Percentiles rank a stretch among this genome's conserved stretches.
These are phyloP conservation scores for Ocimum tenuiflorum DNA, from an alignment of 257 asterid species.

Conservation along the genomic window DNA sequence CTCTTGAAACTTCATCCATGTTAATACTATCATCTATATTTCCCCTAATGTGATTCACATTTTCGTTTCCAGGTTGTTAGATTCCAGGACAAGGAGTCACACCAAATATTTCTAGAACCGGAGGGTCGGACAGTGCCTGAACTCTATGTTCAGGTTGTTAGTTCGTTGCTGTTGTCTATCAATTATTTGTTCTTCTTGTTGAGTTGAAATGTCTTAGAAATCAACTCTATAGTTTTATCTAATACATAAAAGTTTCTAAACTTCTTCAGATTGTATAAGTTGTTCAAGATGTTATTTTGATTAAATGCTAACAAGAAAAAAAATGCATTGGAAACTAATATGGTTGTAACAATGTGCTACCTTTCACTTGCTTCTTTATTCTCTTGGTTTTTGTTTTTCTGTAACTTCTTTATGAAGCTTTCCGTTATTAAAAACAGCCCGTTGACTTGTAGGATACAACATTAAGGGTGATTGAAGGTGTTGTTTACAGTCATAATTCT, in stretches of 20 bases:
- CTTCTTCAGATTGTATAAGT: slow-evolving; percentile 2
- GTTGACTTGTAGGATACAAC: neutral
- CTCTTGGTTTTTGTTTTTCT: neutral
- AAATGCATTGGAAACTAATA: neutral
- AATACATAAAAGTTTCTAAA: neutral
- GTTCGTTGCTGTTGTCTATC: slow-evolving; percentile 13
- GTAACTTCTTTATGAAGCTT: neutral
- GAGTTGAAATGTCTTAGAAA: neutral
- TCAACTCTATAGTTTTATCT: neutral
- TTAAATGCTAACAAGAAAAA: neutral
- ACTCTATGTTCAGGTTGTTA: slow-evolving; percentile 86
- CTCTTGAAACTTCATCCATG: slow-evolving; percentile 3
- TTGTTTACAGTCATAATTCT: neutral
- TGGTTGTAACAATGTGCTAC: neutral
- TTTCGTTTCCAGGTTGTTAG: slow-evolving; percentile 68
- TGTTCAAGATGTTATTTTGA: neutral
- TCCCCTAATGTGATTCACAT: slow-evolving; percentile 15
- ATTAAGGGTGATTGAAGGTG: neutral
- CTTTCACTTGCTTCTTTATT: neutral
- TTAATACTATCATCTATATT: neutral
- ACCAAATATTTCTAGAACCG: slow-evolving; percentile 97
- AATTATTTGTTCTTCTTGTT: slow-evolving; percentile 5
- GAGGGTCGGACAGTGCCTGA: slow-evolving; percentile 96
- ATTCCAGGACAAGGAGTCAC: slow-evolving; percentile 92
- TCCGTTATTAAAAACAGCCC: neutral